Percentiles rank a stretch among this genome's conserved stretches.
These are phyloP conservation scores for Sindora glabra DNA, from an alignment of 306 rosid species.

Conservation along the genomic window DNA sequence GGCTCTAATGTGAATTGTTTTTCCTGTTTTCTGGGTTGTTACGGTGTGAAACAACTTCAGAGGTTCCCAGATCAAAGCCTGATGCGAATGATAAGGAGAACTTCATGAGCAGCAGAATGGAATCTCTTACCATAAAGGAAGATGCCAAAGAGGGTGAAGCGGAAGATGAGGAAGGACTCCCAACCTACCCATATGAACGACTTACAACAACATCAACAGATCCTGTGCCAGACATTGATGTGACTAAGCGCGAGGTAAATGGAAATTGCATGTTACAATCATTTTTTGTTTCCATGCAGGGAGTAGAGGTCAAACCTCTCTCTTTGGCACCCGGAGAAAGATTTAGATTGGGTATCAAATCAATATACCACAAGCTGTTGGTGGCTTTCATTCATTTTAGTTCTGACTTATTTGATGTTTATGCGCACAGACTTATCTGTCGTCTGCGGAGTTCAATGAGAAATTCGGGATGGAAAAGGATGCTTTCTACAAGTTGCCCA, in stretches of 20 bases:
- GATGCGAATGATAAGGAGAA: conserved; percentile 33
- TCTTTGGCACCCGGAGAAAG: too few species aligned
- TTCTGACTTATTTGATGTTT: conserved; percentile 26
- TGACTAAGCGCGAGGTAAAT: conserved; percentile 88
- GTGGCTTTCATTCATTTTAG: conserved; percentile 5
- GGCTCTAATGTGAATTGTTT: not conserved
- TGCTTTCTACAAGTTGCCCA: conserved; percentile 76
- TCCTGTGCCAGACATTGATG: conserved; percentile 70
- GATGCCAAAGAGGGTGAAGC: conserved; percentile 81
- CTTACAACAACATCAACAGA: conserved; percentile 55
- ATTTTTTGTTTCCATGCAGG: too few species aligned
- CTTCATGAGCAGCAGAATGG: conserved; percentile 42
- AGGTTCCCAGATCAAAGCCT: conserved; percentile 31
- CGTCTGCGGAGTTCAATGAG: conserved; percentile 73
- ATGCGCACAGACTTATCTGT: conserved; percentile 71
- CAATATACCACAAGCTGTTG: too few species aligned
- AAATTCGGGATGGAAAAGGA: conserved; percentile 63
- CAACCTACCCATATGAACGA: conserved; percentile 63
- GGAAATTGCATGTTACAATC: not conserved
- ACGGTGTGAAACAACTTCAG: conserved; percentile 39
- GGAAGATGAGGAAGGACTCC: conserved; percentile 73
- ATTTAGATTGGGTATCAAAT: too few species aligned
- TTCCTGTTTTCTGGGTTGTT: conserved; percentile 13
- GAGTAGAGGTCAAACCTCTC: too few species aligned
- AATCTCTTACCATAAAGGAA: conserved; percentile 73